These are phyloP conservation scores for Fusarium armeniacum DNA, from an alignment of 2,329 filamentous ascomycete genomes.

Conservation along the genomic window DNA sequence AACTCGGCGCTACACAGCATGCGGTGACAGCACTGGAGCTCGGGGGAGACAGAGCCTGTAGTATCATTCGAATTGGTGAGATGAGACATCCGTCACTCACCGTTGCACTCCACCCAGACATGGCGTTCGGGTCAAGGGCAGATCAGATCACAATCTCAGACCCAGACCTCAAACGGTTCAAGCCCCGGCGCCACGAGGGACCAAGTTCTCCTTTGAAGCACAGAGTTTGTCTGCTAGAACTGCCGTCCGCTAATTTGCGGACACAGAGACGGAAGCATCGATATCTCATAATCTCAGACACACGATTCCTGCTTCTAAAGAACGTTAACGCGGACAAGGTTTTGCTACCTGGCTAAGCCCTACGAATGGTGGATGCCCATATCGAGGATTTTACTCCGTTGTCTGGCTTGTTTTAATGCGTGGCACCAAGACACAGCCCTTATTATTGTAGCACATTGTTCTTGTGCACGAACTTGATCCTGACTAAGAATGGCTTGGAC, in stretches of 20 bases:
- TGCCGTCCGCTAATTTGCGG: slow-evolving; percentile 3
- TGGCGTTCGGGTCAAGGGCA: slow-evolving; percentile 37
- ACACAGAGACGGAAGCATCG: slow-evolving; percentile 13
- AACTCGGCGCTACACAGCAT: slow-evolving; percentile 48
- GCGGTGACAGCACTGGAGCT: slow-evolving; percentile 32
- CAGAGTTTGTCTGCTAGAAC: slow-evolving; percentile 14
- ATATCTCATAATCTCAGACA: slow-evolving; percentile 18
- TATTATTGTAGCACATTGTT: slow-evolving; percentile 19
- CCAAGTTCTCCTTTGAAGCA: slow-evolving; percentile 25
- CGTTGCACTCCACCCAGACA: slow-evolving; percentile 39
- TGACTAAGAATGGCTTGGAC: slow-evolving; percentile 5
- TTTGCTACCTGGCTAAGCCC: slow-evolving; percentile 19
- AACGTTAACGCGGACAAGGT: slow-evolving; percentile 18
- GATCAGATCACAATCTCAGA: slow-evolving; percentile 28
- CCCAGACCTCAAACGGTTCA: slow-evolving; percentile 39
- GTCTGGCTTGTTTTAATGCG: neutral
- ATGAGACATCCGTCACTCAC: slow-evolving; percentile 42
- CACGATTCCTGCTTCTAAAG: slow-evolving; percentile 9
- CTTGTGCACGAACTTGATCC: slow-evolving; percentile 8
- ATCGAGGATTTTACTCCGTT: neutral
- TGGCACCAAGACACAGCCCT: slow-evolving; percentile 11
- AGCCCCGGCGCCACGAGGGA: slow-evolving; percentile 42
- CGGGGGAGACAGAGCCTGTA: slow-evolving; percentile 35
- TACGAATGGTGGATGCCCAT: slow-evolving; percentile 21
- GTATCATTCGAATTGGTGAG: slow-evolving; percentile 6